phyloP scores from a whole-genome alignment of 768 basidiomycete species.

The Boletus speciosus region DNA sequence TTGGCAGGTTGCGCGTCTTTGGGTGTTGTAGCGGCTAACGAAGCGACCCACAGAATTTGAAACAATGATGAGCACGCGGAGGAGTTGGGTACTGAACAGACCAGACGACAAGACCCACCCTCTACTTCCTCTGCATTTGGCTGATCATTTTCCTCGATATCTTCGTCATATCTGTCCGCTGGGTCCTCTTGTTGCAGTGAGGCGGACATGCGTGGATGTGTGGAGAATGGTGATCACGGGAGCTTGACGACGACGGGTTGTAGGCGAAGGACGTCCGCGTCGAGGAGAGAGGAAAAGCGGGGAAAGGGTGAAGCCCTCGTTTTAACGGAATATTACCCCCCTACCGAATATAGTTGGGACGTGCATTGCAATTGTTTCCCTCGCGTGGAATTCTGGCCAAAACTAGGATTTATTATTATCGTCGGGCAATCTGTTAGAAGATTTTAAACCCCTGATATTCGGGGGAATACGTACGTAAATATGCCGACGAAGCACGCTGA shows the following conservation, averaged over 20 bases:
- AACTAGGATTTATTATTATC: constrained; percentile 59
- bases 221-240: constrained; percentile 25
- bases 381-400: constrained; percentile 62
- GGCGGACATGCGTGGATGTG: constrained; percentile 51
- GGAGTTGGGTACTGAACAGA: constrained; percentile 11
- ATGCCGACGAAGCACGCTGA: constrained; percentile 26
- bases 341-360: constrained; percentile 69
- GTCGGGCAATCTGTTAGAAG: constrained; percentile 47
- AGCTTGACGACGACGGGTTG: constrained; percentile 17
- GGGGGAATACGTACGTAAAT: constrained; percentile 61
- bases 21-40: constrained; percentile 40
- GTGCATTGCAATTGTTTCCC: constrained; percentile 60
- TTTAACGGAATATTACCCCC: constrained; percentile 71
- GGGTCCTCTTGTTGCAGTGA: constrained; percentile 55
- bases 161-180: constrained; percentile 57
- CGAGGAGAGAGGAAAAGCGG: constrained; percentile 54
- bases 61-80: constrained; percentile 16
- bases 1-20: constrained; percentile 45
- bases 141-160: constrained; percentile 51
- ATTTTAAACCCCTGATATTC: constrained; percentile 56
- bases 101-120: constrained; percentile 21
- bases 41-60: constrained; percentile 18
- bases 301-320: constrained; percentile 62
- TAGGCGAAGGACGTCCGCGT: constrained; percentile 30
- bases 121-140: constrained; percentile 34